Evolutionary conservation across 495 filamentous ascomycete genomes (phyloP), one percentile per base, ranked within the genome.

Genomic region (Xylaria sp.): DNA sequence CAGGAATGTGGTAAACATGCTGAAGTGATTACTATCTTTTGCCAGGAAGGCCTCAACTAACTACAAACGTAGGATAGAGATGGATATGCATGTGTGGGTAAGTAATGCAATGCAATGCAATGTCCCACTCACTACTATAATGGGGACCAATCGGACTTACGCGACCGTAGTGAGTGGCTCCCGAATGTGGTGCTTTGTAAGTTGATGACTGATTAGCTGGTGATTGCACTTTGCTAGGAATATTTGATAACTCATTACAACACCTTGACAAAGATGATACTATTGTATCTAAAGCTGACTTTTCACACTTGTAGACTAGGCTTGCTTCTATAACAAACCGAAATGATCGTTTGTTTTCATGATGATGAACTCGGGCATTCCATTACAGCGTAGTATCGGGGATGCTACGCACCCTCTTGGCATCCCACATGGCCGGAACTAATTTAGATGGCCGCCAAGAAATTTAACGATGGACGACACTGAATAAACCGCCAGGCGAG

Each of bases 41-140:
- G n/a, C n/a, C 55, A 35, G 31, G 55, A 37, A 21, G 37, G 26
- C 29, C 15, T 5, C 5, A 58, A 58, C 31, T 43, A 5, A 9
- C 33, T 35, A 61, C 11, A 24, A 26, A 9, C 6, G 37, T 43
- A 11, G 9, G 17, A 43, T 33, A n/a, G 4, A 21, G 19, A 17
- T 37, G n/a, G 17, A 43, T 33, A n/a, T 5, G 37, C 8, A 17
- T 37, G n/a, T 43, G 37, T 43, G n/a, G 2, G 37, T 29, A 26
- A 29, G 59, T 43, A n/a, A 62, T 62, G 59, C 37, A 62, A 44
- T 62, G 57, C 57, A 29, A 43, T 59, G 57, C 33, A 59, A n/a
- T 35, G 31, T 59, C 57, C 57, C 57, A 59, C 33, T 19, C 55
- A 24, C 21, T 24, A 21, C 21, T 1, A 15, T 29, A 17, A 5